Percentiles rank a stretch among this genome's conserved stretches.
These are phyloP conservation scores for Euphorbia celastroides DNA, from an alignment of 441 rosid genomes.

Conservation along the genomic window DNA sequence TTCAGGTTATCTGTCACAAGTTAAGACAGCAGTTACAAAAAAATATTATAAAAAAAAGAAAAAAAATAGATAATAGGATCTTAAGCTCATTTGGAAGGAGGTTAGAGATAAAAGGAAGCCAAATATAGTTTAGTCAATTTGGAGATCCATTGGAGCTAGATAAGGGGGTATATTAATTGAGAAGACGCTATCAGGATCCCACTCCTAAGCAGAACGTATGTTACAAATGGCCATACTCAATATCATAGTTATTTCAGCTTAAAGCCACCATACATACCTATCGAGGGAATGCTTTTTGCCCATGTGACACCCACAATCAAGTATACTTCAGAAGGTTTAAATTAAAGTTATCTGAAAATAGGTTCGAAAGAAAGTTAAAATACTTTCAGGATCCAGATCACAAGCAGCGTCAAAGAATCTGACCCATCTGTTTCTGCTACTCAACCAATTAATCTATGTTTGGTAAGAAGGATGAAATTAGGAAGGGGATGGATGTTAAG, in stretches of 20 bases:
- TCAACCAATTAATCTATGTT: not conserved
- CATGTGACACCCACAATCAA: not conserved
- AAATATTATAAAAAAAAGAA: no score
- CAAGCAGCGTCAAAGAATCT: not conserved
- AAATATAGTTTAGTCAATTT: not conserved
- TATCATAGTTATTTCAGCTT: not conserved
- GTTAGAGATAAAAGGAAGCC: no score
- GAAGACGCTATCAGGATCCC: no score
- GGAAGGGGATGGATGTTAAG: constrained; percentile 2
- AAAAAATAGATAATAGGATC: not conserved
- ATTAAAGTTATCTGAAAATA: not conserved
- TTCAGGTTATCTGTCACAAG: constrained; percentile 46
- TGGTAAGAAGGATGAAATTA: no score
- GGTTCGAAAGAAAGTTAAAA: not conserved
- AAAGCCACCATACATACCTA: not conserved
- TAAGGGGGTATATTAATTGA: not conserved
- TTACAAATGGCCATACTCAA: not conserved
- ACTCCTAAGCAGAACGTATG: not conserved
- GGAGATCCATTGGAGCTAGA: not conserved
- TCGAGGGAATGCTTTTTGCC: not conserved
- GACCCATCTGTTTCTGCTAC: not conserved
- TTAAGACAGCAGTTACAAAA: not conserved
- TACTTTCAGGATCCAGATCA: constrained; percentile 2
- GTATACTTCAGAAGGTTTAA: not conserved
- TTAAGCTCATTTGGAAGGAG: not conserved